Conservation (phyloP, 208 protist genomes). For the Acanthamoeba lenticulata region DNA sequence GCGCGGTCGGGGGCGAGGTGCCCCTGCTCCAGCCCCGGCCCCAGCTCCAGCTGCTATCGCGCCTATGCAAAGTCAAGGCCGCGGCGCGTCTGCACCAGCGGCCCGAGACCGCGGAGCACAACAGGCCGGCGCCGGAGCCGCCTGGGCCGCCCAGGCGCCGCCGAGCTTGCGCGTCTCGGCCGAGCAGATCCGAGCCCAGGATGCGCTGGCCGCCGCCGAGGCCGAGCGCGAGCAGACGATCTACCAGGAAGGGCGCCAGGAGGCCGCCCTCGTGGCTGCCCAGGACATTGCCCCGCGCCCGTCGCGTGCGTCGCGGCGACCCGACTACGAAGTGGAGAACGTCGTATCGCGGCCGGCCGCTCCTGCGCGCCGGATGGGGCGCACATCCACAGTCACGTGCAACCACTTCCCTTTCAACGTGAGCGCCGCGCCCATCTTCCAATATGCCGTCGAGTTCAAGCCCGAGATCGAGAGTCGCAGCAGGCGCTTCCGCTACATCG, state of each 20-base stretch:
- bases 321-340: not conserved
- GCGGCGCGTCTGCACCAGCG: not conserved
- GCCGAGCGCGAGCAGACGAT: not conserved
- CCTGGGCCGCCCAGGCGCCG: not conserved
- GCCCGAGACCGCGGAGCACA: no score
- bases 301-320: not conserved
- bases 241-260: not conserved
- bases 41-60: not conserved
- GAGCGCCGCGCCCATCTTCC: not conserved
- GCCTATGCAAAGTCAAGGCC: not conserved
- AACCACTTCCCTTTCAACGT: conserved; percentile 65
- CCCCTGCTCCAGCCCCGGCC: no score
- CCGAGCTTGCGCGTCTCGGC: not conserved
- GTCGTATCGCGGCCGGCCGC: not conserved
- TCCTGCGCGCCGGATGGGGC: not conserved
- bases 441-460: conserved; percentile 71
- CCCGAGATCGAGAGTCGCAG: conserved; percentile 9
- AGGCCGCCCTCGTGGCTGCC: not conserved
- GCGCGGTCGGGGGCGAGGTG: not conserved
- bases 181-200: not conserved
- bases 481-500: not conserved
- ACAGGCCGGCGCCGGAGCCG: not conserved
- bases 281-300: not conserved
- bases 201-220: not conserved
- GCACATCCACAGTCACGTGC: not conserved